Base-by-base conservation (phyloP, 495 filamentous ascomycete species). In the Chaetomium tenue region DNA sequence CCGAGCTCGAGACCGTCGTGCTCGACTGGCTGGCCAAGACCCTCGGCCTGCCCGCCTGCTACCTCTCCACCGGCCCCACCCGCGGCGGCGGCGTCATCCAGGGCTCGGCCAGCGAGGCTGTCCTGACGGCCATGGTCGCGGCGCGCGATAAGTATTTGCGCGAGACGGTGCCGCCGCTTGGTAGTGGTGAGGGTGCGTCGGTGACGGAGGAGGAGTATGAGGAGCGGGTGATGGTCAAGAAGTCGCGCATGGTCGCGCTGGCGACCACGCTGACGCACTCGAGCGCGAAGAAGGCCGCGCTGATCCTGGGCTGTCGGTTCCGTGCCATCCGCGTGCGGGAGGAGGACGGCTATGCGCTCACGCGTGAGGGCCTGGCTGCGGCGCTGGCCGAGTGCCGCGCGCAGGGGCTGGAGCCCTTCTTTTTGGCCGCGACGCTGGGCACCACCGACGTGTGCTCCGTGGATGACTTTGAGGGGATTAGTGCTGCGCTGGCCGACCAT, bases 11-110 rank as follows among this genome's bases (percentile, higher is more conserved):
- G 79, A 97, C 94, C 72, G 60, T 74, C 54, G 89, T 96, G 39
- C 83, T 98, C 66, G 94, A 97, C 76, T 98, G 93, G 93, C 76
- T 98, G 20, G 90, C 88, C 25, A 84, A 88, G 66, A 78, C 90
- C 15, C 75, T 97, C 42, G 83, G 75, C 16, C 80, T 98, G 16
- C 92, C 93, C 0, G 74, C 81, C 12, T 90, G 87, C 70, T 97
- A 89, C 71, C 78, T 92, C 20, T 94, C 90, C 30, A 87, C 87
- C 0, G 88, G 87, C 0, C 81, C 88, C 63, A 90, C 83, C 57
- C 78, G 78, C 30, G 92, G 92, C 40, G 92, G 92, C 6, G 94
- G 94, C 11, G 93, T 98, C 20, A 96, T 98, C 66, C 94, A 98
- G 74, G 92, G 93, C 64, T 94, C 89, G 30, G 93, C 94, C 4